phyloP scores from a whole-genome alignment of 805 yeast genomes.

The Barnettozyma californica region DNA sequence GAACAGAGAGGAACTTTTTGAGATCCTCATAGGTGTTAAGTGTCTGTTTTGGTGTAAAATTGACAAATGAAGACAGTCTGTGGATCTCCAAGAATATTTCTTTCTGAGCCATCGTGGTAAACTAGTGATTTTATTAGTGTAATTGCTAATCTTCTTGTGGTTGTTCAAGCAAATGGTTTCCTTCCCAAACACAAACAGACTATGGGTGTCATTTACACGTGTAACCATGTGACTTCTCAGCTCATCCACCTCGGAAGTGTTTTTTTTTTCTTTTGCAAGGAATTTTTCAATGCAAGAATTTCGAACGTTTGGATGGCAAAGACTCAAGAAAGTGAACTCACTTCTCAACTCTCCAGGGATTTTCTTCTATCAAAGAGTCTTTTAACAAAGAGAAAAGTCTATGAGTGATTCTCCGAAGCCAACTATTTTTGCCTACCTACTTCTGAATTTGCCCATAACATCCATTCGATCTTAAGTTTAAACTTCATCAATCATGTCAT shows the following conservation, averaged over 20 bases:
- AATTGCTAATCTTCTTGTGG: too few relatives aligned
- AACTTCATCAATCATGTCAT: slow-evolving; percentile 51
- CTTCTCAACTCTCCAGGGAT: neutral
- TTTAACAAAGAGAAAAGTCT: slow-evolving; percentile 1
- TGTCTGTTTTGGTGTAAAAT: slow-evolving; percentile 40
- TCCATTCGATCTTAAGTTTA: slow-evolving; percentile 3
- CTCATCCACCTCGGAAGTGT: neutral
- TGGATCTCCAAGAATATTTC: slow-evolving; percentile 47
- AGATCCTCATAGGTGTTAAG: slow-evolving; percentile 35
- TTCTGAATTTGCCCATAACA: slow-evolving; percentile 4
- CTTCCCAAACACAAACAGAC: neutral
- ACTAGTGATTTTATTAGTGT: neutral
- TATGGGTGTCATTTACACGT: neutral
- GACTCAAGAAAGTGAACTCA: neutral
- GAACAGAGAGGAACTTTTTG: slow-evolving; percentile 18
- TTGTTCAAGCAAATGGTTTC: neutral
- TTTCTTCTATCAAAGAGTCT: neutral
- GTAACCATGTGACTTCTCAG: neutral
- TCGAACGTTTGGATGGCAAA: neutral
- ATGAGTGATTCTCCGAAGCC: slow-evolving; percentile 4
- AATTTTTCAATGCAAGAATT: neutral
- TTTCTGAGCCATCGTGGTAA: slow-evolving; percentile 22
- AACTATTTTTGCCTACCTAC: neutral
- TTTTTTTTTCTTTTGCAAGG: neutral
- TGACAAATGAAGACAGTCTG: slow-evolving; percentile 44